phyloP scores from a whole-genome alignment of 495 filamentous ascomycete genomes.

The Usnea hakonensis region DNA sequence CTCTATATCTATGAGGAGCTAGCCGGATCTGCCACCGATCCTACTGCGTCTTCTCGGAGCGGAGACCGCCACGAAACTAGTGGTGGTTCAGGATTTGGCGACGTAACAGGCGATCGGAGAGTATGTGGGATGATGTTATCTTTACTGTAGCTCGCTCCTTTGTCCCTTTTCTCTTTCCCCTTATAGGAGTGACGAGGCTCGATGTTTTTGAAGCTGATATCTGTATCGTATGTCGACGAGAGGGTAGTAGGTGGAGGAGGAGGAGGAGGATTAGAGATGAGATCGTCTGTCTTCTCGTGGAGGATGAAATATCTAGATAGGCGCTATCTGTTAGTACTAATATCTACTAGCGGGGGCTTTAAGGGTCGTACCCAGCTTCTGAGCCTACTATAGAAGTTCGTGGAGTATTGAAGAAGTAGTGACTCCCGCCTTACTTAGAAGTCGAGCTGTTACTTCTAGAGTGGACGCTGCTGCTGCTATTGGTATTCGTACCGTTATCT shows the following conservation, averaged over 20 bases:
- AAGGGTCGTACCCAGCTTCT: no score
- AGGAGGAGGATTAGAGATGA: constrained; percentile 4
- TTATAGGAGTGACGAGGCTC: constrained; percentile 8
- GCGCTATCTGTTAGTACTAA: background rate
- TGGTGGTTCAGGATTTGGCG: no score
- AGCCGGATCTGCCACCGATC: background rate
- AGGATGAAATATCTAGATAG: constrained; percentile 3
- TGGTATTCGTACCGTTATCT: background rate
- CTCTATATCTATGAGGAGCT: background rate
- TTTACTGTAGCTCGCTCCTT: no score
- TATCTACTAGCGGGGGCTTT: no score
- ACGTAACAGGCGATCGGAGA: no score
- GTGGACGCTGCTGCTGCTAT: background rate
- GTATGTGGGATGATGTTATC: no score
- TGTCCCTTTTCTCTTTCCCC: background rate
- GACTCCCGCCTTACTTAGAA: background rate
- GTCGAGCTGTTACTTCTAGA: background rate
- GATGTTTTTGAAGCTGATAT: constrained; percentile 6
- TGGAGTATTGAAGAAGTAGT: background rate
- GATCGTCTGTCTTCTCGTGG: constrained; percentile 7
- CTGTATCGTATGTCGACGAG: background rate
- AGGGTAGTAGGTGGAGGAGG: background rate
- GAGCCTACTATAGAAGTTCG: background rate
- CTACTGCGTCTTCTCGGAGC: background rate
- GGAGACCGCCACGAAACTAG: no score